Conservation (phyloP, 2,329 filamentous ascomycete genomes). For the Fusarium sp. region DNA sequence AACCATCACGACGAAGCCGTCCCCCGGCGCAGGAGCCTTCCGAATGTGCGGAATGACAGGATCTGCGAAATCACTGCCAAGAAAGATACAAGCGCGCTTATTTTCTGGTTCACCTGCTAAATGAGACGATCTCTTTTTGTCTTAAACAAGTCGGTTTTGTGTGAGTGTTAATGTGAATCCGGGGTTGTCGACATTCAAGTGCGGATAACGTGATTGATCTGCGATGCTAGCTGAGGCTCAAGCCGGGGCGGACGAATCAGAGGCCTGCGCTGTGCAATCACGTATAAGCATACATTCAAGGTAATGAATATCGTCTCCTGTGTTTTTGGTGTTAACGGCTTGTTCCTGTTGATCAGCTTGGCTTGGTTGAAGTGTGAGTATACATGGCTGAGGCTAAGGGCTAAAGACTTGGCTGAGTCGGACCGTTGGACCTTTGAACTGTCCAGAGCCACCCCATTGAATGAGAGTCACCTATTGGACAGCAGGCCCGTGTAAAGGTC, state of each 20-base stretch:
- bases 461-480: background rate
- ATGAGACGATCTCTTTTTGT: background rate
- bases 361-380: background rate
- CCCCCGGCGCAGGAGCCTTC: background rate
- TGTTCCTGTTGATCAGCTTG: constrained; percentile 21
- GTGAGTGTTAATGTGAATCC: constrained; percentile 10
- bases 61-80: constrained; percentile 33
- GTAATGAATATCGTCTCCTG: constrained; percentile 25
- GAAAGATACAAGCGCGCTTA: constrained; percentile 21
- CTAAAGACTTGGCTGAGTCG: background rate
- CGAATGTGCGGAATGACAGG: background rate
- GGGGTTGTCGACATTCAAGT: constrained; percentile 38
- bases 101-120: background rate
- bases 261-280: constrained; percentile 11
- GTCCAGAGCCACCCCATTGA: background rate
- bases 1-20: constrained; percentile 7
- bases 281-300: constrained; percentile 34
- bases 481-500: background rate
- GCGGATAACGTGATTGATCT: constrained; percentile 38
- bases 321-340: background rate
- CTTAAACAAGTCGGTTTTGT: background rate
- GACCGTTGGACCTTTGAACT: background rate
- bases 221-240: constrained; percentile 28
- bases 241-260: constrained; percentile 20
- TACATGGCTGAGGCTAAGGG: background rate